Percentiles rank a stretch among this genome's conserved stretches.
Conservation (phyloP, 192 early-diverging fungal species). For the Lunasporangiospora selenospora region DNA sequence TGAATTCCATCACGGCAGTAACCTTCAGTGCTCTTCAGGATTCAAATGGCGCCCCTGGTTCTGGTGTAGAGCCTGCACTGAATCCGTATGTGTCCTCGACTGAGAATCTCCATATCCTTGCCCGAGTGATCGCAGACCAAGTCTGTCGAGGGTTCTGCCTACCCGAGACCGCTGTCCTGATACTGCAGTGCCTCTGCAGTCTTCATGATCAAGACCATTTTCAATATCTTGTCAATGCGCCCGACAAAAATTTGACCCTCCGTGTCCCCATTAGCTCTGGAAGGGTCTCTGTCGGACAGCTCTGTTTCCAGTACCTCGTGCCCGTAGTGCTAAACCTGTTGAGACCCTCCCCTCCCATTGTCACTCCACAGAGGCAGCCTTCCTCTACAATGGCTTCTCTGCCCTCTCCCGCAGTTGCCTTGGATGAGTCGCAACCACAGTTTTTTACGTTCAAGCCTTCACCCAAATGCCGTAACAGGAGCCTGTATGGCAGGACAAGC, state of each 20-base stretch:
- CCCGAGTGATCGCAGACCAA: conserved; percentile 36
- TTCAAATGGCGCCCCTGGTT: no score
- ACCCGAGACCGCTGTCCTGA: conserved; percentile 28
- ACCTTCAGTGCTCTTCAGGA: no score
- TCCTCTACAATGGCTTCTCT: neutral
- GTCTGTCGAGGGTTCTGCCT: conserved; percentile 30
- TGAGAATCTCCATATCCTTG: conserved; percentile 27
- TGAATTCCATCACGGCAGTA: no score
- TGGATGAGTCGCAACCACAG: no score
- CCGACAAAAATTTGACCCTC: neutral
- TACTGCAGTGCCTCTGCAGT: conserved; percentile 28
- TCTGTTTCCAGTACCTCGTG: conserved; percentile 36
- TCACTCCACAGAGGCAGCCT: conserved; percentile 7
- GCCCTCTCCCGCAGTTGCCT: neutral
- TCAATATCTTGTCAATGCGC: conserved; percentile 18
- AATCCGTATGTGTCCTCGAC: conserved; percentile 15
- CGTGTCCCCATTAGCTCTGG: neutral
- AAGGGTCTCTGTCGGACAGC: conserved; percentile 17
- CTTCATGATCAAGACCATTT: conserved; percentile 28
- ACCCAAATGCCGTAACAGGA: no score
- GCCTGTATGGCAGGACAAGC: no score
- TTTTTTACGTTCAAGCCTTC: no score
- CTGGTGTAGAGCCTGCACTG: no score
- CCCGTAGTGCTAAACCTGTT: conserved; percentile 19
- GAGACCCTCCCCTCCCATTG: conserved; percentile 4